These are phyloP conservation scores for Aspergillus calidoustus DNA, from an alignment of 2,329 filamentous ascomycete species.

Conservation along the genomic window DNA sequence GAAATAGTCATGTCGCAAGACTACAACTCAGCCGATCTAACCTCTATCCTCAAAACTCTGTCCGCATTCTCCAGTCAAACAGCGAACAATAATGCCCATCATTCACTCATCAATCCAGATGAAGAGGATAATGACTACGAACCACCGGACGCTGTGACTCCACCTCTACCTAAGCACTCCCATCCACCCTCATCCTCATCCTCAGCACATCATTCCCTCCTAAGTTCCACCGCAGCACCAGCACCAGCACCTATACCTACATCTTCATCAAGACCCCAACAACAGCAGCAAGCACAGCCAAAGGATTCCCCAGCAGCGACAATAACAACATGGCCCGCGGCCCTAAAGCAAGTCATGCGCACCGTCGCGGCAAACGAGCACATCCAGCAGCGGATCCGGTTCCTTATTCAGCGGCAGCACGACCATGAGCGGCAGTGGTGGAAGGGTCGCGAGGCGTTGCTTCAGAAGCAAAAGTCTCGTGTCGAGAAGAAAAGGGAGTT, in stretches of 20 bases:
- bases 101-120: conserved; percentile 1
- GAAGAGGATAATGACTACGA: conserved; percentile 25
- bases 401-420: conserved; percentile 67
- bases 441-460: conserved; percentile 55
- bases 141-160: conserved; percentile 21
- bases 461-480: conserved; percentile 57
- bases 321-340: conserved; percentile 58
- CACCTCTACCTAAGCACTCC: background rate
- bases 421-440: conserved; percentile 67
- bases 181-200: background rate
- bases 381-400: conserved; percentile 50
- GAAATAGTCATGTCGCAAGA: conserved; percentile 21
- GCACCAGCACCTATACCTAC: background rate
- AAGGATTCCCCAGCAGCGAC: conserved; percentile 37
- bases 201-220: background rate
- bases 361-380: conserved; percentile 52
- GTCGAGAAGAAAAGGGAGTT: conserved; percentile 59
- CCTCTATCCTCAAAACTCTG: conserved; percentile 48
- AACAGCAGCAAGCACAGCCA: conserved; percentile 8
- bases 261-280: background rate
- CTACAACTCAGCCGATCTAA: conserved; percentile 42
- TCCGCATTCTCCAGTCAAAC: conserved; percentile 38
- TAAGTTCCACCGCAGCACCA: background rate
- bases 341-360: conserved; percentile 56
- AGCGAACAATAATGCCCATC: conserved; percentile 8